phyloP scores from a whole-genome alignment of 2,329 filamentous ascomycete species.

The Ascomycota sp. region DNA sequence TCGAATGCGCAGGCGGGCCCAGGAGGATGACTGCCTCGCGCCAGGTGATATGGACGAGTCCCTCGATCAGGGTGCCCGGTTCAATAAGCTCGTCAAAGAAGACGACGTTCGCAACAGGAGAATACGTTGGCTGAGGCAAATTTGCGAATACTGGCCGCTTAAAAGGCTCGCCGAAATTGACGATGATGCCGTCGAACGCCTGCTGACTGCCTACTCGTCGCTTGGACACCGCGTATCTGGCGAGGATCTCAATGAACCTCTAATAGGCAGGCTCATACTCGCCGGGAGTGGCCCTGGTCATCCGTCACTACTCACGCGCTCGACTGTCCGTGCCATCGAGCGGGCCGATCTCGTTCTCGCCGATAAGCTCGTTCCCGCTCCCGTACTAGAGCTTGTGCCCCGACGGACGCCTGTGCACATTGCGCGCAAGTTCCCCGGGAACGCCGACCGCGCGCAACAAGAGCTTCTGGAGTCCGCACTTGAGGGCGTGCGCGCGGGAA shows the following conservation, averaged over 20 bases:
- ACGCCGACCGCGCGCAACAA: conserved; percentile 81
- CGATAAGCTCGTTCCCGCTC: conserved; percentile 68
- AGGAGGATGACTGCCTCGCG: conserved; percentile 44
- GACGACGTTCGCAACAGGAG: conserved; percentile 59
- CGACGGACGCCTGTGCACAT: conserved; percentile 79
- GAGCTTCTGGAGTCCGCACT: conserved; percentile 69
- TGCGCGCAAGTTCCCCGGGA: conserved; percentile 91
- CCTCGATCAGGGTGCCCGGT: conserved; percentile 54
- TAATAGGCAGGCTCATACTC: conserved; percentile 55
- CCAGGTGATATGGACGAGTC: conserved; percentile 33
- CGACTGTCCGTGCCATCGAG: conserved; percentile 57
- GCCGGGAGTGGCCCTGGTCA: conserved; percentile 87
- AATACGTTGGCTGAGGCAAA: conserved; percentile 83
- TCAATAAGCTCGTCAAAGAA: conserved; percentile 65
- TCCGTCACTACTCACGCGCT: conserved; percentile 72
- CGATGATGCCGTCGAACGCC: conserved; percentile 55
- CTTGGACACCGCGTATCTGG: conserved; percentile 7
- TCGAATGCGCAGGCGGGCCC: conserved; percentile 45
- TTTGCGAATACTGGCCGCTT: conserved; percentile 97
- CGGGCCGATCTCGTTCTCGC: conserved; percentile 61
- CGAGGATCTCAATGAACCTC: conserved; percentile 3
- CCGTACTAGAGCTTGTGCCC: conserved; percentile 75
- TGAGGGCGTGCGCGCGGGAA: conserved; percentile 41
- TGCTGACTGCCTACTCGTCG: conserved; percentile 52
- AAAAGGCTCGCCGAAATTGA: conserved; percentile 59